Evolutionary conservation across 2,329 filamentous ascomycete species (phyloP).

Genomic region (Exophiala alcalophila): DNA sequence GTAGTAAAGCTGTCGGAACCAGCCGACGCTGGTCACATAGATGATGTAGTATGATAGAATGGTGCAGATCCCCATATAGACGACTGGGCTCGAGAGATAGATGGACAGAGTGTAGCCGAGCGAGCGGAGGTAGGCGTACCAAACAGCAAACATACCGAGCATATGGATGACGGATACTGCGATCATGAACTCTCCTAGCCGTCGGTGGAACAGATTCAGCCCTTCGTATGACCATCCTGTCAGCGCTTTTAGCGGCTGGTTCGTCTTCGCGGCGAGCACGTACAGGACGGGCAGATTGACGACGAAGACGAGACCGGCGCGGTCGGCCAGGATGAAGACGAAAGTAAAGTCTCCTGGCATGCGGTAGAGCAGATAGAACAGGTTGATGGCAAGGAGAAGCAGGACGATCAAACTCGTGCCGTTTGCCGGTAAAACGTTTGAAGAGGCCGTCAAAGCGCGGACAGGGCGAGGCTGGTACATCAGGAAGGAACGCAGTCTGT

Average conservation of each 20-base stretch:
- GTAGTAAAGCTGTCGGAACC: constrained; percentile 60
- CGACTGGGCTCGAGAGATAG: constrained; percentile 53
- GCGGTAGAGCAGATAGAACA: constrained; percentile 57
- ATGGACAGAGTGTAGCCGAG: constrained; percentile 49
- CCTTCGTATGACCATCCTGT: constrained; percentile 65
- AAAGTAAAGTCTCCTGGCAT: constrained; percentile 49
- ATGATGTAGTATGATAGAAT: constrained; percentile 60
- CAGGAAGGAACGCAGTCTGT: constrained; percentile 34
- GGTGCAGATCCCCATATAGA: constrained; percentile 55
- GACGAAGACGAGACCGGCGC: constrained; percentile 53
- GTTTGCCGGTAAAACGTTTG: constrained; percentile 56
- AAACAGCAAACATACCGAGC: constrained; percentile 53
- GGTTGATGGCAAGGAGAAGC: constrained; percentile 52
- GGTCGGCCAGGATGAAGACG: constrained; percentile 58
- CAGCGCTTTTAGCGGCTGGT: constrained; percentile 59
- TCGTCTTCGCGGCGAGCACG: constrained; percentile 61
- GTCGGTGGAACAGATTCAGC: constrained; percentile 63
- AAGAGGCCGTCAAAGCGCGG: constrained; percentile 50
- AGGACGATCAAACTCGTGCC: constrained; percentile 53
- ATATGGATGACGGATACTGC: constrained; percentile 58
- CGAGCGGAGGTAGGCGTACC: constrained; percentile 52
- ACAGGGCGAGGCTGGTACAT: constrained; percentile 59
- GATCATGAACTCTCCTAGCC: constrained; percentile 61
- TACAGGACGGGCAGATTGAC: constrained; percentile 56
- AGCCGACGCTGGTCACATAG: constrained; percentile 60